These are phyloP conservation scores for Ascochyta lentis DNA, from an alignment of 2,329 filamentous ascomycete species.

Conservation along the genomic window DNA sequence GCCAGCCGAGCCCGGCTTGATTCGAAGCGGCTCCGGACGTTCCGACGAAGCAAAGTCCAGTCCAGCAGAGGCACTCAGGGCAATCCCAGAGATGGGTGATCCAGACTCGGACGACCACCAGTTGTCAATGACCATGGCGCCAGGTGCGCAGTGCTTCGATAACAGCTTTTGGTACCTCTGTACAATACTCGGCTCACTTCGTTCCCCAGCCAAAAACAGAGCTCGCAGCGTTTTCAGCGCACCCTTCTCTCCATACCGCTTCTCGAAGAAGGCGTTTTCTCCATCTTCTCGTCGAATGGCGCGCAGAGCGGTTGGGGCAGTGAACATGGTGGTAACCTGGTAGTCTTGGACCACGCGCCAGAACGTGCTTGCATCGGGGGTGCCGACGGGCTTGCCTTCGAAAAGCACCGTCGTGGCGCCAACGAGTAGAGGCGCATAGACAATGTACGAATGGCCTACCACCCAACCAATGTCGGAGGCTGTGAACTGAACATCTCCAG, in stretches of 20 bases:
- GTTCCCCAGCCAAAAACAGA: conserved; percentile 86
- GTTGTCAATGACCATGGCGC: conserved; percentile 71
- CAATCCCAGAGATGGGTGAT: conserved; percentile 71
- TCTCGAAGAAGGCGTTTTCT: conserved; percentile 69
- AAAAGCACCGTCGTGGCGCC: conserved; percentile 88
- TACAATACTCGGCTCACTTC: conserved; percentile 86
- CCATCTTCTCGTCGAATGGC: conserved; percentile 89
- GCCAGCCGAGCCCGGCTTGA: conserved; percentile 86
- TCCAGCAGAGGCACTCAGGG: conserved; percentile 68
- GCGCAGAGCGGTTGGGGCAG: conserved; percentile 84
- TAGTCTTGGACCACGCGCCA: conserved; percentile 88
- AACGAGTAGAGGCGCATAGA: conserved; percentile 84
- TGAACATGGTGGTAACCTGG: conserved; percentile 79
- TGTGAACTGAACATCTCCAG: conserved; percentile 81
- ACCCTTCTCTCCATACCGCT: conserved; percentile 66
- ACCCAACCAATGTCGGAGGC: conserved; percentile 94
- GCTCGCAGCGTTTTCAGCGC: conserved; percentile 75
- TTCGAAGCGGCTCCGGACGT: conserved; percentile 58
- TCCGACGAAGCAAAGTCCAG: conserved; percentile 57
- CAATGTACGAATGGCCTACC: conserved; percentile 76
- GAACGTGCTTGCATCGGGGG: conserved; percentile 84
- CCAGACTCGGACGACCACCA: conserved; percentile 79
- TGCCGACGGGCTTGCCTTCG: conserved; percentile 93
- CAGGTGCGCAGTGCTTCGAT: conserved; percentile 66
- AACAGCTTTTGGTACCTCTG: conserved; percentile 80